phyloP scores from a whole-genome alignment of 495 filamentous ascomycete species.

The Geoglossum glabrum region DNA sequence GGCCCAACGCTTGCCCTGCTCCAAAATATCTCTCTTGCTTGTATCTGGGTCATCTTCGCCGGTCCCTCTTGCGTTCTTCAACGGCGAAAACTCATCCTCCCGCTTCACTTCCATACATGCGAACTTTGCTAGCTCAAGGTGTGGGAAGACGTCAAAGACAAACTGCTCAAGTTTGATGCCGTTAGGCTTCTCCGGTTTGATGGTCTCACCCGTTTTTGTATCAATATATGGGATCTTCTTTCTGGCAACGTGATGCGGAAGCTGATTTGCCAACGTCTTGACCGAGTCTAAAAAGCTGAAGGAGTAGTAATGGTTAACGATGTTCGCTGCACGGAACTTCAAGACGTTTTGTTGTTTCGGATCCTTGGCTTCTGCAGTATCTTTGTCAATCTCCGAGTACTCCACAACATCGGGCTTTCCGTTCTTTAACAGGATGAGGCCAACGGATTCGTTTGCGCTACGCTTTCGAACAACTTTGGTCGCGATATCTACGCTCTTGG shows the following conservation, averaged over 20 bases:
- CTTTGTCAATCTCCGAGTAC: conserved; percentile 90
- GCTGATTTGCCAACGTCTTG: conserved; percentile 59
- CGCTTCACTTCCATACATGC: conserved; percentile 89
- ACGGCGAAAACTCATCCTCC: conserved; percentile 93
- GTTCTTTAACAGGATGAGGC: conserved; percentile 84
- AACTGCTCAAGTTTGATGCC: conserved; percentile 99
- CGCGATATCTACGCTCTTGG: conserved; percentile 80
- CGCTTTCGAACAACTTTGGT: conserved; percentile 98
- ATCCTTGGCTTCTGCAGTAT: conserved; percentile 74
- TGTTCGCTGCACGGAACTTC: conserved; percentile 95
- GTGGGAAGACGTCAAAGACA: conserved; percentile 95
- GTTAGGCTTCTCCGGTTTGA: conserved; percentile 87
- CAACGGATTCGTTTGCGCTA: conserved; percentile 88
- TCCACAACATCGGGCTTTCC: conserved; percentile 95
- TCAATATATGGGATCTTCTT: conserved; percentile 96
- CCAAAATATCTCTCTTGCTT: conserved; percentile 70
- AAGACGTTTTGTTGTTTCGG: conserved; percentile 62
- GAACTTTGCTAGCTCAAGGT: conserved; percentile 71
- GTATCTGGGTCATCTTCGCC: conserved; percentile 90
- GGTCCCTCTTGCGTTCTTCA: conserved; percentile 88
- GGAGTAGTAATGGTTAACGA: conserved; percentile 99
- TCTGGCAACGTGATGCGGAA: conserved; percentile 86
- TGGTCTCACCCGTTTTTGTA: conserved; percentile 46
- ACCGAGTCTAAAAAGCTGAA: conserved; percentile 84
- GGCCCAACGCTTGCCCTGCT: conserved; percentile 70